Conservation (phyloP, 441 rosid species). For the Erysimum pusillum region DNA sequence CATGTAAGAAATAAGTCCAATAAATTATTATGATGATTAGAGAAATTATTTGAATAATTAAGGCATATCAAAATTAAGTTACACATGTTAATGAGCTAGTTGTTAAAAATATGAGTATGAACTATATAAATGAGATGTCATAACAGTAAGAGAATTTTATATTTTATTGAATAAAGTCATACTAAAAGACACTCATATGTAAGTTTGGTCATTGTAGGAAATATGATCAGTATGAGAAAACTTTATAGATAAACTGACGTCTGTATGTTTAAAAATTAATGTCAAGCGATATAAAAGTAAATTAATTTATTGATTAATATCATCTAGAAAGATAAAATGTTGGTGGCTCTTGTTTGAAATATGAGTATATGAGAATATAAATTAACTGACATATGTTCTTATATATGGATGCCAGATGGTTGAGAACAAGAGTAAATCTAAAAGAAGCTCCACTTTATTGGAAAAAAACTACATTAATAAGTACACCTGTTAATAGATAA, state of each 20-base stretch:
- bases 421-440: neutral
- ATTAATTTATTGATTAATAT: neutral
- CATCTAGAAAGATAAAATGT: neutral
- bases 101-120: no score
- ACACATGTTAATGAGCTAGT: no score
- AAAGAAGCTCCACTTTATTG: neutral
- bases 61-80: no score
- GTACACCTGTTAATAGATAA: neutral
- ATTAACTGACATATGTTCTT: no score
- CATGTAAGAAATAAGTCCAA: neutral
- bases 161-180: no score
- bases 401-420: neutral
- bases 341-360: neutral
- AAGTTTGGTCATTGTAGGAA: neutral
- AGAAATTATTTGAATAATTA: neutral
- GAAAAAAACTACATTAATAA: neutral
- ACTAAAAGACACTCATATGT: neutral
- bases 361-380: no score
- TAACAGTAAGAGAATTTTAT: no score
- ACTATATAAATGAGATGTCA: no score
- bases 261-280: neutral
- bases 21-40: neutral
- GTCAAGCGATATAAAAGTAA: neutral
- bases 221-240: neutral
- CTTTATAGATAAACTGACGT: neutral